Evolutionary conservation across 2,329 filamentous ascomycete genomes (phyloP), one percentile per base, ranked within the genome.

Genomic region (Curvularia sp.): DNA sequence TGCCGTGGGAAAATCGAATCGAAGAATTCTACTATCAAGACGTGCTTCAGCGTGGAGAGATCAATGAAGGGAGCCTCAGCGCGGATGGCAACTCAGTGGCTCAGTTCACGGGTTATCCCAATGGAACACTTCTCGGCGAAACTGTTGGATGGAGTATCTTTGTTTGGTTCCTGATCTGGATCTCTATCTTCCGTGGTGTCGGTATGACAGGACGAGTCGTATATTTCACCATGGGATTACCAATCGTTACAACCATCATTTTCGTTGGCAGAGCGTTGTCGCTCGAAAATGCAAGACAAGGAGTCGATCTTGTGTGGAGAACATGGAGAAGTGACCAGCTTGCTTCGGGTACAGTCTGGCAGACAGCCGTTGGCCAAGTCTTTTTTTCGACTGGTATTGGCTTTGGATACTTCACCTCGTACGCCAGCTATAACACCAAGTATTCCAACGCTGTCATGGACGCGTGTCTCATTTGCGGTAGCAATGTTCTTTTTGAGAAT

Each of bases 201-300:
- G 83, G 84, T 0, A 70, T 85, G 58, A 86, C 85, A 1, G 85
- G 85, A 1, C 80, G 84, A 5, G 85, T 86, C 9, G 84, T 86
- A 5, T 87, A 86, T 74, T 85, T 85, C 71, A 86, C 84, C n/a
- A 86, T 87, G 84, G 84, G 84, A 0, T 69, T 87, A 5, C 85
- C 85, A 0, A 85, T 87, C 49, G 75, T 85, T 57, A 83, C 84
- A 13, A 86, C 83, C 2, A 79, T 87, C 60, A 81, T 86, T 54
- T 78, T 87, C 26, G 80, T 87, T 47, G 85, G 83, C 18, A 81
- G 85, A 1, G 79, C 82, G 0, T 70, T 82, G 1, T 86, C 85
- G 0, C 81, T 86, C 0, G 79, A 81, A 0, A 86, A 86, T 64
- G 85, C 85, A 0, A 67, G 78, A 1, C 80, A 80, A 26, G 85